Base-by-base conservation (phyloP, 805 yeast genomes). In the Saturnispora hagleri region DNA sequence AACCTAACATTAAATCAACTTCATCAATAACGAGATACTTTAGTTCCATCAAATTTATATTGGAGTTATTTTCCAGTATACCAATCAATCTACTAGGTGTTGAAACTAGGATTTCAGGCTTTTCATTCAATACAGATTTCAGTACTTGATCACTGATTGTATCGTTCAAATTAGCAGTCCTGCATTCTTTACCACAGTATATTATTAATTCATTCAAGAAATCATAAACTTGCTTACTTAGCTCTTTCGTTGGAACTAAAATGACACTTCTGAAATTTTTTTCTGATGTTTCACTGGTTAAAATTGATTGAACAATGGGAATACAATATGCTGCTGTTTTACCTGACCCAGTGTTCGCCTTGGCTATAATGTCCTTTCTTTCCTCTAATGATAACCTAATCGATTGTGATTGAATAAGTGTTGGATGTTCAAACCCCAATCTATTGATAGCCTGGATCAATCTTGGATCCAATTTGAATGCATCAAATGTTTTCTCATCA, bases 321-420 rank as follows among this genome's bases (percentile, higher is more conserved):
- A 91, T 77, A 56, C 84, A 69, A 64, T 91, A 91, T 1, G 97
- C 95, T 10, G 88, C 86, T 0, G 98, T 91, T 68, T 91, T 91
- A 57, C 98, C 98, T 8, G 96, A 86, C 4, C 99, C 99, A 0
- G 99, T 91, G 26, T 88, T 81, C 6, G 98, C 97, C 64, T 86
- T 83, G 38, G 97, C 97, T 46, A 91, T 84, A 57, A 91, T 85
- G 65, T 91, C 97, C 70, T 89, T 84, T 63, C 84, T 86, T 58
- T 91, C 93, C 57, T 88, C 86, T 50, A 93, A 69, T 1, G 99
- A 97, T 47, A 93, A 71, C 43, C 95, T 96, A 54, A 93, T 88
- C n/a, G 96, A 86, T 63, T 82, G 83, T 8, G 95, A 78, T 69
- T 93, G 99, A 51, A 93, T 85, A 52, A 89, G 75, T 1, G 98